Evolutionary conservation across 2,329 filamentous ascomycete species (phyloP), one percentile per base, ranked within the genome.

Genomic region (Chaetomiaceae sp.): DNA sequence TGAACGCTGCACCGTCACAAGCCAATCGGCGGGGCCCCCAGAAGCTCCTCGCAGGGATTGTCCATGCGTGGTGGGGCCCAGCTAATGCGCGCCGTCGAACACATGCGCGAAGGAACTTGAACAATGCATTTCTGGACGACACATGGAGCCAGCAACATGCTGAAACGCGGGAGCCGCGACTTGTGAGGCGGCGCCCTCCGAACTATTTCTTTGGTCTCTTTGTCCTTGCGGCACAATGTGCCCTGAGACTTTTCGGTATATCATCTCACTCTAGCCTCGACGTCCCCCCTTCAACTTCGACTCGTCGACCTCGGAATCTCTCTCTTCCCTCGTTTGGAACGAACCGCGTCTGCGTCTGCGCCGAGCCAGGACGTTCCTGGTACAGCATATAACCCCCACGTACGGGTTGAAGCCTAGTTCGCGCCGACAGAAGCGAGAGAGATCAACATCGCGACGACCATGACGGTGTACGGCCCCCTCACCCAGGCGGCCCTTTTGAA

Each of bases 401-500:
- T n/a, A n/a, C n/a, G n/a, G n/a, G n/a, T n/a, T n/a, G n/a, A n/a
- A n/a, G n/a, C n/a, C n/a, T n/a, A n/a, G n/a, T n/a, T n/a, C n/a
- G n/a, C n/a, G n/a, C n/a, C n/a, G n/a, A n/a, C n/a, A n/a, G n/a
- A n/a, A n/a, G n/a, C n/a, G n/a, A n/a, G n/a, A n/a, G n/a, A n/a
- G n/a, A n/a, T n/a, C n/a, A n/a, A n/a, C n/a, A 37, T 15, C 37
- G 20, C 36, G 29, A 26, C 49, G 42, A 56, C 51, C 45, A 71
- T 70, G 68, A 65, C 68, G 18, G 57, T 53, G 37, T 56, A 58
- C 41, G 55, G 40, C 39, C 46, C 44, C 32, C 41, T 38, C 33
- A 71, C 72, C 62, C 74, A 77, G 66, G 65, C 63, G 53, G 76
- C 78, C 63, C 72, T 82, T 33, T 60, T 81, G 41, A 73, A 73